A percentile compares a stretch with the other conserved stretches of the same genome.
phyloP scores from a whole-genome alignment of 805 yeast genomes.

The Vanderwaltozyma yarrowii region DNA sequence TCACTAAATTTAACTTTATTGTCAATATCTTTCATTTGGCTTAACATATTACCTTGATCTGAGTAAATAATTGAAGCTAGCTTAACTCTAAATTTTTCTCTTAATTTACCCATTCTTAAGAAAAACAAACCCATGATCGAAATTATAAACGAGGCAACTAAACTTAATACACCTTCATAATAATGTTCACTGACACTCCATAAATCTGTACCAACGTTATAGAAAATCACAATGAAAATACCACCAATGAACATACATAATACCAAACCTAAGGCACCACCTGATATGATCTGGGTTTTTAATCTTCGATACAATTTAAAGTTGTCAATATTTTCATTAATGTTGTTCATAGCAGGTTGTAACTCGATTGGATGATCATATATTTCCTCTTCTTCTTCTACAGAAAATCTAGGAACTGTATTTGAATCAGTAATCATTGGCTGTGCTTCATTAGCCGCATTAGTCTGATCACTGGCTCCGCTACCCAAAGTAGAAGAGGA shows the following conservation, averaged over 20 bases:
- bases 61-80: slow-evolving; percentile 35
- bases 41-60: slow-evolving; percentile 14
- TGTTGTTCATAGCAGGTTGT: slow-evolving; percentile 2
- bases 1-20: slow-evolving; percentile 34
- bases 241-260: slow-evolving; percentile 68
- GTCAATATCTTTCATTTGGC: slow-evolving; percentile 11
- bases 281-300: slow-evolving; percentile 68
- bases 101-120: slow-evolving; percentile 68
- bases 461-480: not conserved
- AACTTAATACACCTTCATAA: slow-evolving; percentile 80
- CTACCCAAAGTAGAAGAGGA: not conserved
- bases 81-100: slow-evolving; percentile 70
- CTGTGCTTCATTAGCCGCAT: not conserved
- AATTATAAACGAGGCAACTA: slow-evolving; percentile 67
- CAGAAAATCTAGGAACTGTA: not conserved
- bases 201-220: slow-evolving; percentile 67
- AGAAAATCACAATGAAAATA: slow-evolving; percentile 57
- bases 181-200: slow-evolving; percentile 84
- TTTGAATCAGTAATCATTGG: not conserved
- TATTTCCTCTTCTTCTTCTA: slow-evolving; percentile 4
- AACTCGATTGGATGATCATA: slow-evolving; percentile 3
- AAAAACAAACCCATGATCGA: slow-evolving; percentile 82
- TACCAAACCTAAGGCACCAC: slow-evolving; percentile 62
- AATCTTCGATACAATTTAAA: slow-evolving; percentile 34
- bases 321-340: slow-evolving; percentile 19